Conservation (phyloP, 345 rosid species). For the Dipteronia dyeriana region DNA sequence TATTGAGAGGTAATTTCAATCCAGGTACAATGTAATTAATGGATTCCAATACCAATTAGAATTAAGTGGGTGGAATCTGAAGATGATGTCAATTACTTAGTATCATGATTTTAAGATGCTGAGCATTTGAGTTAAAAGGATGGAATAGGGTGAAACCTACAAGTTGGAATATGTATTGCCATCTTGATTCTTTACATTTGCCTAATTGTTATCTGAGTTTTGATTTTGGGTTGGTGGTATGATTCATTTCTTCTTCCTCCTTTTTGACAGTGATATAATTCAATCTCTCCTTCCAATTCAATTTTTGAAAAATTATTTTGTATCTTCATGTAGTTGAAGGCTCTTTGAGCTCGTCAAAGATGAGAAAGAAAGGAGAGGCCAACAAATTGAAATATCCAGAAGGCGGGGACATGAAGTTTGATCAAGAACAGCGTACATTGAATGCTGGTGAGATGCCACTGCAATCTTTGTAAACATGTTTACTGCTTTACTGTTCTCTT, state of each 20-base stretch:
- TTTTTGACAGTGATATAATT: not conserved
- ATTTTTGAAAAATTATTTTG: conserved; percentile 12
- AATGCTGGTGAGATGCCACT: conserved; percentile 39
- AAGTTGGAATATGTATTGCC: not conserved
- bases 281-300: not conserved
- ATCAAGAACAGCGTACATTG: conserved; percentile 24
- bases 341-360: conserved; percentile 58
- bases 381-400: conserved; percentile 32
- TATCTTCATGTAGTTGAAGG: conserved; percentile 59
- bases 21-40: not conserved
- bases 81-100: not conserved
- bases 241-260: not conserved
- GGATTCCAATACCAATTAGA: not conserved
- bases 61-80: not conserved
- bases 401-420: conserved; percentile 24
- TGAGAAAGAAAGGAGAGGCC: conserved; percentile 42
- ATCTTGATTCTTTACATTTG: not conserved
- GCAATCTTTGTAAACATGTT: not conserved
- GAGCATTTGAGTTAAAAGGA: not conserved
- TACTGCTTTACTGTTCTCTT: not conserved
- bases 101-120: not conserved
- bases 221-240: not conserved
- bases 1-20: not conserved
- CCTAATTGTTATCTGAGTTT: not conserved
- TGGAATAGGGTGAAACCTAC: not conserved